A percentile compares a stretch with the other conserved stretches of the same genome.
Conservation (phyloP, 495 filamentous ascomycete species). For the Lindgomyces ingoldianus region DNA sequence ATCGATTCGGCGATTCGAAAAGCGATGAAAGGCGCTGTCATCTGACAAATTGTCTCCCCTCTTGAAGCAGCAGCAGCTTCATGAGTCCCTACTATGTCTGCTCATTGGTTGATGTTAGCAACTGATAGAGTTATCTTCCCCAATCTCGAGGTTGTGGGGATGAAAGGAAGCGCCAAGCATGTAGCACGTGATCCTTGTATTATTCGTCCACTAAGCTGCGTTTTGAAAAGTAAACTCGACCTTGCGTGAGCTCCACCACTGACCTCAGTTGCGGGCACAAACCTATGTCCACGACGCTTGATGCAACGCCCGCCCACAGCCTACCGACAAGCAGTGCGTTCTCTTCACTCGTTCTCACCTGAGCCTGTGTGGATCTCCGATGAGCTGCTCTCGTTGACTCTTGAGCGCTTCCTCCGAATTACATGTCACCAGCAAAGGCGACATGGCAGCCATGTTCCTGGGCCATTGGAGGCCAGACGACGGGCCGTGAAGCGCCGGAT, state of each 20-base stretch:
- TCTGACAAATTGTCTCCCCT: background rate
- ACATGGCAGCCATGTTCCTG: conserved; percentile 40
- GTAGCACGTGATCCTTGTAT: background rate
- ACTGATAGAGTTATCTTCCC: too few relatives aligned
- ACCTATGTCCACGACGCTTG: conserved; percentile 26
- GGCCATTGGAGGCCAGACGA: conserved; percentile 39
- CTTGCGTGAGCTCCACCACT: background rate
- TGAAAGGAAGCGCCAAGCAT: too few relatives aligned
- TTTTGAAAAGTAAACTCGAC: background rate
- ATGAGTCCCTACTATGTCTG: background rate
- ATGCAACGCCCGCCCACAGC: conserved; percentile 33
- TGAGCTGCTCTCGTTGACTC: conserved; percentile 17
- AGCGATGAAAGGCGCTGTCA: background rate
- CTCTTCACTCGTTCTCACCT: conserved; percentile 1
- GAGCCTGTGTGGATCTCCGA: conserved; percentile 35
- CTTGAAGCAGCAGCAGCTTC: background rate
- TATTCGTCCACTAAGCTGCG: background rate
- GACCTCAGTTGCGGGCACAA: background rate
- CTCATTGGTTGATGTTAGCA: too few relatives aligned
- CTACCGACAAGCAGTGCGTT: conserved; percentile 34
- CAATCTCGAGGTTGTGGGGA: too few relatives aligned
- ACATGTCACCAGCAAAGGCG: conserved; percentile 22
- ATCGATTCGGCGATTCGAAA: background rate
- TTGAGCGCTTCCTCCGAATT: conserved; percentile 19
- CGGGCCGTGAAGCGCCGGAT: conserved; percentile 31